phyloP scores from a whole-genome alignment of 768 basidiomycete genomes.

The Auriculariales sp. region DNA sequence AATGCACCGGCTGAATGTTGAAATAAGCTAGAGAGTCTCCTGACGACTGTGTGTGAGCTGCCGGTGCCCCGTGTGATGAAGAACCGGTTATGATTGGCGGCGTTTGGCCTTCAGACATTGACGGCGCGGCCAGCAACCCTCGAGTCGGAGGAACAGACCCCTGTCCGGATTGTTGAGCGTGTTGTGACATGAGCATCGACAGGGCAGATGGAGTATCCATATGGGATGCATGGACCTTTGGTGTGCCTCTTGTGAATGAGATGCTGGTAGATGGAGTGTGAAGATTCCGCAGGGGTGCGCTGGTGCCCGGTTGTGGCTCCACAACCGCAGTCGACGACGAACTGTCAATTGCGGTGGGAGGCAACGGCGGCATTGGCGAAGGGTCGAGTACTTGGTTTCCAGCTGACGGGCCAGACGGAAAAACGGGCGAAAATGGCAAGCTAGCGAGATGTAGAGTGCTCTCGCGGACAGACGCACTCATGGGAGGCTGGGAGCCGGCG shows the following conservation, averaged over 20 bases:
- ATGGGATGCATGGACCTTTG: not conserved
- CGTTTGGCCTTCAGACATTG: no score
- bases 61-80: no score
- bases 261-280: not conserved
- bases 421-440: not conserved
- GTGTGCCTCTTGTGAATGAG: not conserved
- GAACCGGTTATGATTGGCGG: no score
- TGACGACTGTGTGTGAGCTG: no score
- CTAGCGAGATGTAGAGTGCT: not conserved
- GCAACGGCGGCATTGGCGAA: not conserved
- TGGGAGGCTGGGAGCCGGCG: not conserved
- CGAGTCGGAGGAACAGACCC: no score
- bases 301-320: not conserved
- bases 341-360: not conserved
- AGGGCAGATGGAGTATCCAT: not conserved
- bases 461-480: not conserved
- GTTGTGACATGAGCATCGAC: not conserved
- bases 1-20: no score
- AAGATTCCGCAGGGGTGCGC: not conserved
- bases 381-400: not conserved
- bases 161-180: not conserved
- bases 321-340: not conserved
- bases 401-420: not conserved
- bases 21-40: no score
- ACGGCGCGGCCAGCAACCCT: no score